Conservation (phyloP, 805 yeast genomes). For the Wickerhamiella sorbophila region DNA sequence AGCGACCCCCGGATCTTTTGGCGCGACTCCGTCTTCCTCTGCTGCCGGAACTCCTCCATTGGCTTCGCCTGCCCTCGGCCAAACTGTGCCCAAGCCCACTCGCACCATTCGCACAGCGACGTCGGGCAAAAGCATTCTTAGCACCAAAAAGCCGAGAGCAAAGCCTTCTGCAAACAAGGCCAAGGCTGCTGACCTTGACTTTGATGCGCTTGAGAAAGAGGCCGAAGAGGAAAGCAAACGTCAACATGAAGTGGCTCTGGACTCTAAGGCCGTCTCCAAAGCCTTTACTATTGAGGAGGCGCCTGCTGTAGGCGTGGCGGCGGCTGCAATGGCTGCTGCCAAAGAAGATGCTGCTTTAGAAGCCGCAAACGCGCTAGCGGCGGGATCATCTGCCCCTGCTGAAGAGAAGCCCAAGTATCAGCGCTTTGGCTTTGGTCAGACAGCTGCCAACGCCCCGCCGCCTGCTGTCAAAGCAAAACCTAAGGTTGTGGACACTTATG, state of each 20-base stretch:
- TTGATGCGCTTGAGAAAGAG: constrained; percentile 55
- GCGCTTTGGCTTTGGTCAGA: constrained; percentile 19
- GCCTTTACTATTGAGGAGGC: background rate
- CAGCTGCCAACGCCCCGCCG: constrained; percentile 17
- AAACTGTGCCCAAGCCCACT: constrained; percentile 6
- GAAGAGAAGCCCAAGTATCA: constrained; percentile 10
- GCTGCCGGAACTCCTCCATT: constrained; percentile 9
- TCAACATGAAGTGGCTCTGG: constrained; percentile 10
- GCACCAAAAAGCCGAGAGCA: constrained; percentile 22
- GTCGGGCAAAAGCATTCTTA: constrained; percentile 19
- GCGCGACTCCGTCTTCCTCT: constrained; percentile 21
- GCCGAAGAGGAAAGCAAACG: constrained; percentile 76
- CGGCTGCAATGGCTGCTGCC: background rate
- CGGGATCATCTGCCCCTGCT: constrained; percentile 1
- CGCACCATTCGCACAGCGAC: constrained; percentile 5
- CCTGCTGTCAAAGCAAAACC: constrained; percentile 12
- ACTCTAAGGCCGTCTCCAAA: constrained; percentile 12
- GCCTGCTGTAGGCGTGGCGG: background rate
- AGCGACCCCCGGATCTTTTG: constrained; percentile 15
- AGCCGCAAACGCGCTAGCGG: background rate
- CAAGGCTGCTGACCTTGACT: constrained; percentile 36
- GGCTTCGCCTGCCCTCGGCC: constrained; percentile 5
- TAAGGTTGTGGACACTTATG: constrained; percentile 35
- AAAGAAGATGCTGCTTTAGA: background rate
- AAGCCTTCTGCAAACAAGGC: constrained; percentile 18